A percentile compares a stretch with the other conserved stretches of the same genome.
Conservation (phyloP, 768 basidiomycete genomes). For the Leccinum fibrillosum region DNA sequence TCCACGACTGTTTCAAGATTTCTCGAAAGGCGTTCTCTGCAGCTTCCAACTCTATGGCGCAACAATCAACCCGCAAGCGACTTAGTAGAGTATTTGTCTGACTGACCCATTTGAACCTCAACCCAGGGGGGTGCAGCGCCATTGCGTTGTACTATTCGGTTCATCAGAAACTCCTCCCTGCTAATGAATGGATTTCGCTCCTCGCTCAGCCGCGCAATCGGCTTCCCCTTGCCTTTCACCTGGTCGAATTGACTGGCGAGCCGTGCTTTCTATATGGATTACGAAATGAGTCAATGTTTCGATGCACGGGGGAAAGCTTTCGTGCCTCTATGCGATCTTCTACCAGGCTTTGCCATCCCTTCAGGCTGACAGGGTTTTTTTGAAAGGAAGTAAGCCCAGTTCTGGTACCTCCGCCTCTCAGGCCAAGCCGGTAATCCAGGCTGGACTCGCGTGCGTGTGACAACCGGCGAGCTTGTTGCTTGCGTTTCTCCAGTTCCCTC, state of each 20-base stretch:
- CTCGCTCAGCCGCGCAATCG: constrained; percentile 40
- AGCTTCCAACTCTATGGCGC: constrained; percentile 57
- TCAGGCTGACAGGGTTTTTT: constrained; percentile 59
- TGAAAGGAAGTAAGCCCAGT: constrained; percentile 19
- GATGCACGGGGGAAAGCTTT: constrained; percentile 5
- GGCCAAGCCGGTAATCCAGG: constrained; percentile 72
- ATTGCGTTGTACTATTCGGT: constrained; percentile 77
- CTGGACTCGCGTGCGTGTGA: constrained; percentile 66
- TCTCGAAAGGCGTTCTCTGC: constrained; percentile 61
- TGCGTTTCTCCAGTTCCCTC: constrained; percentile 50
- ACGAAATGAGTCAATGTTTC: not conserved
- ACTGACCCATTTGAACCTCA: constrained; percentile 67
- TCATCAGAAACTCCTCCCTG: constrained; percentile 81
- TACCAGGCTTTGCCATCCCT: constrained; percentile 71
- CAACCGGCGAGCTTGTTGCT: constrained; percentile 52
- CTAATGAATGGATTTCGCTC: constrained; percentile 66
- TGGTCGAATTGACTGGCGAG: constrained; percentile 66
- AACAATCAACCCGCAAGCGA: constrained; percentile 3
- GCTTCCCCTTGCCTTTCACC: constrained; percentile 66
- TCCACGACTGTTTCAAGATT: constrained; percentile 65
- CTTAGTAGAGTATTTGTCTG: not conserved
- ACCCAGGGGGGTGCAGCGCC: constrained; percentile 88
- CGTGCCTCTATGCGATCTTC: constrained; percentile 79
- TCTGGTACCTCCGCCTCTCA: constrained; percentile 28
- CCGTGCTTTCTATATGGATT: constrained; percentile 51